Conservation (phyloP, 1,139 yeast species). For the Yamadazyma trypodendri region DNA sequence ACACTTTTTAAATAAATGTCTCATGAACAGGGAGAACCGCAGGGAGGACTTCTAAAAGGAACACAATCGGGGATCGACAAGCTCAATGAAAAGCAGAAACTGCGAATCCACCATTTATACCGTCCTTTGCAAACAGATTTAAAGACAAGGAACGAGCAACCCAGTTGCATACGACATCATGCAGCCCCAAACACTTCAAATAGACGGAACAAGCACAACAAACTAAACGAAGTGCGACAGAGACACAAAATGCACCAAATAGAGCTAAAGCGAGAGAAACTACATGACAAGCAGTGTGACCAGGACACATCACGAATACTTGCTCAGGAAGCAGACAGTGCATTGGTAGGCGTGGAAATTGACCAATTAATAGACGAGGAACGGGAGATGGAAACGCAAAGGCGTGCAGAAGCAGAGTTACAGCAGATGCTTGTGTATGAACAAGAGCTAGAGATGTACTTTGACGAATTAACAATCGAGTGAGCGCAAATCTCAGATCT, state of each 20-base stretch:
- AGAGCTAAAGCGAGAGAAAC: constrained; percentile 24
- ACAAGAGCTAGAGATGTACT: constrained; percentile 16
- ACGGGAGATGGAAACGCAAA: constrained; percentile 13
- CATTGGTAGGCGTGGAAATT: constrained; percentile 23
- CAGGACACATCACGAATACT: constrained; percentile 19
- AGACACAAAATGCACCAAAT: constrained; percentile 26
- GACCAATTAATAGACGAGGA: constrained; percentile 34
- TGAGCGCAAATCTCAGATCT: not conserved
- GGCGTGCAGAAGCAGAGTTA: constrained; percentile 5
- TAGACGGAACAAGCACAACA: constrained; percentile 27
- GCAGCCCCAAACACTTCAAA: constrained; percentile 14
- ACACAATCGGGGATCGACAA: constrained; percentile 7
- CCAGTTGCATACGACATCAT: constrained; percentile 11
- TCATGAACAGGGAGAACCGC: not conserved
- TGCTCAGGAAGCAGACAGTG: constrained; percentile 18
- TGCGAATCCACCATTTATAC: constrained; percentile 17
- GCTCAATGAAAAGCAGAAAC: constrained; percentile 16
- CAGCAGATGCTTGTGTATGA: constrained; percentile 13
- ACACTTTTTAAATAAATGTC: no score
- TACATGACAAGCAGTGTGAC: constrained; percentile 22
- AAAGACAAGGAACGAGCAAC: constrained; percentile 17
- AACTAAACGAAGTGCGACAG: constrained; percentile 28
- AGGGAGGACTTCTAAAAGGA: not conserved
- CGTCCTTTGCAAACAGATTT: constrained; percentile 21
- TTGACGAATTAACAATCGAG: constrained; percentile 3